Evolutionary conservation across 2,329 filamentous ascomycete species (phyloP).

Genomic region (Trichoderma atrobrunneum): DNA sequence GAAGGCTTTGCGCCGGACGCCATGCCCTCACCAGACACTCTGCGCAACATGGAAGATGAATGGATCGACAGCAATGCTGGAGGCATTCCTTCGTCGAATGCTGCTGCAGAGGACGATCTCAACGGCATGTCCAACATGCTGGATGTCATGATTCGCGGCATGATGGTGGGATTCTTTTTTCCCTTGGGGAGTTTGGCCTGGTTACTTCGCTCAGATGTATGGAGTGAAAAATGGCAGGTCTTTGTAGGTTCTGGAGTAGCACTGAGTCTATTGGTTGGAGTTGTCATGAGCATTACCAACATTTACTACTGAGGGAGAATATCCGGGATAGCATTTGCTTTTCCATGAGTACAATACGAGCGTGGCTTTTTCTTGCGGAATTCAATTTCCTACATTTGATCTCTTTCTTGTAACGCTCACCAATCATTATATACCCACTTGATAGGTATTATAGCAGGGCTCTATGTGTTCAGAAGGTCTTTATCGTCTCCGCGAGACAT

Average conservation of each 20-base stretch:
- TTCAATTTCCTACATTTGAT: neutral
- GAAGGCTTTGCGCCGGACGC: slow-evolving; percentile 82
- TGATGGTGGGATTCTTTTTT: slow-evolving; percentile 92
- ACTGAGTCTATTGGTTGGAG: slow-evolving; percentile 73
- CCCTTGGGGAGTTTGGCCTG: slow-evolving; percentile 82
- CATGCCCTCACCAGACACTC: slow-evolving; percentile 74
- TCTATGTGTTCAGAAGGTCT: neutral
- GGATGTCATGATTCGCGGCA: slow-evolving; percentile 84
- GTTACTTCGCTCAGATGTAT: slow-evolving; percentile 82
- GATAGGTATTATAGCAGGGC: neutral
- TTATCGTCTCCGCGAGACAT: neutral
- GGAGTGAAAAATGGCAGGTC: slow-evolving; percentile 78
- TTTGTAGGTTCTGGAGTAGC: slow-evolving; percentile 83
- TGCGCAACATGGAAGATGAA: slow-evolving; percentile 78
- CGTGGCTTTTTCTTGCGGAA: neutral
- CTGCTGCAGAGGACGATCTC: slow-evolving; percentile 44
- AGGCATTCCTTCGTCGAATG: slow-evolving; percentile 39
- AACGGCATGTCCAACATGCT: slow-evolving; percentile 56
- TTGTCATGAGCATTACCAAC: slow-evolving; percentile 52
- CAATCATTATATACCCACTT: neutral
- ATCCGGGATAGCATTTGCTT: neutral
- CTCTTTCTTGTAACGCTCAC: neutral
- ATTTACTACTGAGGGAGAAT: neutral
- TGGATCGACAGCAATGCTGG: slow-evolving; percentile 76
- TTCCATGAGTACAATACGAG: neutral